phyloP scores from a whole-genome alignment of 2,329 filamentous ascomycete genomes.

The Helotiales sp. region DNA sequence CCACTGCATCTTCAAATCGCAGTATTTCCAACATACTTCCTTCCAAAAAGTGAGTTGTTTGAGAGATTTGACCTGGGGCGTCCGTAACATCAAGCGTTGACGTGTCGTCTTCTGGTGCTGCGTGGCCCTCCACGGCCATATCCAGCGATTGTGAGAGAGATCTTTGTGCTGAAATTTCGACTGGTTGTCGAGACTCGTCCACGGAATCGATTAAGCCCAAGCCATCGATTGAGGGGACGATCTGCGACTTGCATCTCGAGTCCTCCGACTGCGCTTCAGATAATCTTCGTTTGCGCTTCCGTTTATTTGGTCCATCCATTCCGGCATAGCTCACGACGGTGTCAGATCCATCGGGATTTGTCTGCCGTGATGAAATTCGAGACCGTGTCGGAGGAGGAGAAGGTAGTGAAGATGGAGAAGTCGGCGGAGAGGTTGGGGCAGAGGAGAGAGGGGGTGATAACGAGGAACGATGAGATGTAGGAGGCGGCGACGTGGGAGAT shows the following conservation, averaged over 20 bases:
- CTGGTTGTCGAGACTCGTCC: constrained; percentile 9
- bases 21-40: constrained; percentile 14
- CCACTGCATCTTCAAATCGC: constrained; percentile 9
- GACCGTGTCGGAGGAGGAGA: background rate
- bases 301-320: background rate
- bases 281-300: background rate
- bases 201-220: background rate
- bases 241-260: background rate
- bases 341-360: background rate
- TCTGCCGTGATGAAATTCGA: background rate
- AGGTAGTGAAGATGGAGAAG: constrained; percentile 6
- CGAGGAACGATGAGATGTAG: background rate
- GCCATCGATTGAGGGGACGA: background rate
- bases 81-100: constrained; percentile 11
- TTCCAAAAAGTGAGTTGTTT: constrained; percentile 12
- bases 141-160: constrained; percentile 11
- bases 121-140: constrained; percentile 2
- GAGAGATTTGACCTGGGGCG: constrained; percentile 7
- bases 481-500: background rate
- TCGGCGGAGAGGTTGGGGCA: constrained; percentile 1
- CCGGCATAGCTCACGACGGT: background rate
- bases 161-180: constrained; percentile 12
- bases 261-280: background rate
- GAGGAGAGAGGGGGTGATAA: constrained; percentile 1
- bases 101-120: constrained; percentile 10